Percentiles rank a stretch among this genome's conserved stretches.
Conservation (phyloP, 768 basidiomycete species). For the Xerocomellus amylosporus region DNA sequence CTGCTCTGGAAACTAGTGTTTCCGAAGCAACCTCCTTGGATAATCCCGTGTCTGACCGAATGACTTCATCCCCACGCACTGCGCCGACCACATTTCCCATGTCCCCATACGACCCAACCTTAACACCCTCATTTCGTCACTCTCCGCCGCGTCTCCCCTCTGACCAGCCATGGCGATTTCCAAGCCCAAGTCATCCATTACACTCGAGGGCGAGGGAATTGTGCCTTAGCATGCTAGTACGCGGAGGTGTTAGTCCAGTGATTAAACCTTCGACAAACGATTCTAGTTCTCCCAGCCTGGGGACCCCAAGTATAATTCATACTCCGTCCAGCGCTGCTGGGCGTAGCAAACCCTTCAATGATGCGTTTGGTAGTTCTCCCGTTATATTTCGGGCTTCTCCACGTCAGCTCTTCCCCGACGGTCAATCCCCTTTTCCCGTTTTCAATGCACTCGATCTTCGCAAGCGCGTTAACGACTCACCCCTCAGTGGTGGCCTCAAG, state of each 20-base stretch:
- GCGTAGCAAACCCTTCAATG: constrained; percentile 28
- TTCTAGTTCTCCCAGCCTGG: constrained; percentile 32
- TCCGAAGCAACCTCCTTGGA: not conserved
- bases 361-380: constrained; percentile 33
- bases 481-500: constrained; percentile 35
- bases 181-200: constrained; percentile 75
- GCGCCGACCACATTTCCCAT: constrained; percentile 42
- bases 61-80: constrained; percentile 25
- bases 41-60: constrained; percentile 5
- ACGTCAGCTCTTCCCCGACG: constrained; percentile 38
- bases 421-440: constrained; percentile 32
- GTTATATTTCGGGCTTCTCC: constrained; percentile 43
- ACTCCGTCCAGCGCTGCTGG: constrained; percentile 28
- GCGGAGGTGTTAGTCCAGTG: constrained; percentile 49
- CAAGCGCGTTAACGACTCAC: constrained; percentile 45
- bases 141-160: constrained; percentile 72
- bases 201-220: constrained; percentile 63
- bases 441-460: constrained; percentile 33
- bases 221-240: constrained; percentile 61
- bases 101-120: constrained; percentile 74
- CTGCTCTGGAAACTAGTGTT: not conserved
- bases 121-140: constrained; percentile 76
- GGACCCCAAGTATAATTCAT: constrained; percentile 29
- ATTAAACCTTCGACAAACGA: constrained; percentile 31
- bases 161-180: constrained; percentile 80